Percentiles rank a stretch among this genome's conserved stretches.
Conservation (phyloP, 2,329 filamentous ascomycete species). For the Colletotrichum salicis region DNA sequence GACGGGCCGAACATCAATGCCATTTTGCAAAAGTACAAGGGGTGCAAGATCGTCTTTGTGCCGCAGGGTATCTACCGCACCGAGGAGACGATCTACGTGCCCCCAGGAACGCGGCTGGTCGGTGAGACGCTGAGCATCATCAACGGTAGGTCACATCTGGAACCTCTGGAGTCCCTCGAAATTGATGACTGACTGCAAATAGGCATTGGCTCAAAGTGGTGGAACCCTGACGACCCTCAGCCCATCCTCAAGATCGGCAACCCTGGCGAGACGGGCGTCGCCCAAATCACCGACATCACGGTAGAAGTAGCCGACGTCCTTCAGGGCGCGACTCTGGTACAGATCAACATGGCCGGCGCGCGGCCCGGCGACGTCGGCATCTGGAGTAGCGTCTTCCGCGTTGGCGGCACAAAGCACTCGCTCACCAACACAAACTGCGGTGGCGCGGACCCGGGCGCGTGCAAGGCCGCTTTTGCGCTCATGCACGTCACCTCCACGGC, state of each 20-base stretch:
- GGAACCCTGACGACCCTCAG: slow-evolving; percentile 52
- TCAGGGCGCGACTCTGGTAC: slow-evolving; percentile 51
- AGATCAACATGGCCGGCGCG: slow-evolving; percentile 61
- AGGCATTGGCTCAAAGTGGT: slow-evolving; percentile 58
- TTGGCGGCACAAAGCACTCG: slow-evolving; percentile 57
- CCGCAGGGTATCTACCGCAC: slow-evolving; percentile 42
- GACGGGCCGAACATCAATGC: slow-evolving; percentile 46
- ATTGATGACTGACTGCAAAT: not conserved
- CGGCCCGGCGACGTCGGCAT: slow-evolving; percentile 61
- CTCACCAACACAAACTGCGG: slow-evolving; percentile 51
- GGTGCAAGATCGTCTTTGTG: slow-evolving; percentile 53
- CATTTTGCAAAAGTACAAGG: slow-evolving; percentile 44
- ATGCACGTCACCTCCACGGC: slow-evolving; percentile 59
- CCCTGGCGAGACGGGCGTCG: slow-evolving; percentile 58
- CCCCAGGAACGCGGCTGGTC: slow-evolving; percentile 58
- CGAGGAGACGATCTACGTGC: slow-evolving; percentile 25
- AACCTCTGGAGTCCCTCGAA: not conserved
- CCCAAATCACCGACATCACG: slow-evolving; percentile 62
- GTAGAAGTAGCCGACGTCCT: slow-evolving; percentile 61
- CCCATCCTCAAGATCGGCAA: slow-evolving; percentile 63
- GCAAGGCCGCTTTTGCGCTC: slow-evolving; percentile 59
- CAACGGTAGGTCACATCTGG: slow-evolving; percentile 39
- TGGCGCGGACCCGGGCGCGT: slow-evolving; percentile 45
- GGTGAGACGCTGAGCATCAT: slow-evolving; percentile 66
- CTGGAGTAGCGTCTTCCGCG: slow-evolving; percentile 57